Base-by-base conservation (phyloP, 2,329 filamentous ascomycete genomes). In the Metarhizium robertsii region DNA sequence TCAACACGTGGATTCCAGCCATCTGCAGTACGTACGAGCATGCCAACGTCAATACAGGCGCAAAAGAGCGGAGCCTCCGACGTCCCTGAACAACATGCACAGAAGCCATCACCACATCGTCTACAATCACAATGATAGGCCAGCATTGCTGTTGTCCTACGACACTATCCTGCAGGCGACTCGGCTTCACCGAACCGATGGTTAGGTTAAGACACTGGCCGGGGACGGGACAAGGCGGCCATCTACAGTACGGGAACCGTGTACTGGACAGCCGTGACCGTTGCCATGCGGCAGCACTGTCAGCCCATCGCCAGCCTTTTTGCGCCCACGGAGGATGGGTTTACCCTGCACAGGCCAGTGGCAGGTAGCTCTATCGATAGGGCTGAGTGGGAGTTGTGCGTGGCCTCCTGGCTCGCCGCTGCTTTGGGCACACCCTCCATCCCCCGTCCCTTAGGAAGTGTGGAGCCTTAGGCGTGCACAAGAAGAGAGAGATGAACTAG, bases 321-420 rank as follows among this genome's bases (percentile, higher is more conserved):
- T 25, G 25, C 25, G 25, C 25, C 25, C 25, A 25, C 3, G 25
- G 6, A 16, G 2, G 14, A 14, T 16, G 6, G 6, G 45, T 38
- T 16, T 30, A 14, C 20, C 13, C 45, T 30, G 45, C 13, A 14
- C 20, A 48, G 30, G 45, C 11, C 18, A 30, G 14, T 29, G 45
- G 18, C 25, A 30, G 45, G 25, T 7, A 29, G 45, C 25, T n/a
- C 5, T 45, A 52, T 57, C 55, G 53, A 48, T 57, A 60, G 57
- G 59, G 57, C 57, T 60, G 59, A 60, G 52, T 49, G 55, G 50
- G 49, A 57, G 55, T 52, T 51, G 25, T 52, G 55, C 56, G 47
- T 40, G 56, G 53, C 51, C 14, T 13, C 29, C 49, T 32, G 47
- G 53, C 38, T 38, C 14, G 13, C 20, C 13, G 20, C 5, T 38